Base-by-base conservation (phyloP, 106 monocot species). In the Agapanthus africanus region DNA sequence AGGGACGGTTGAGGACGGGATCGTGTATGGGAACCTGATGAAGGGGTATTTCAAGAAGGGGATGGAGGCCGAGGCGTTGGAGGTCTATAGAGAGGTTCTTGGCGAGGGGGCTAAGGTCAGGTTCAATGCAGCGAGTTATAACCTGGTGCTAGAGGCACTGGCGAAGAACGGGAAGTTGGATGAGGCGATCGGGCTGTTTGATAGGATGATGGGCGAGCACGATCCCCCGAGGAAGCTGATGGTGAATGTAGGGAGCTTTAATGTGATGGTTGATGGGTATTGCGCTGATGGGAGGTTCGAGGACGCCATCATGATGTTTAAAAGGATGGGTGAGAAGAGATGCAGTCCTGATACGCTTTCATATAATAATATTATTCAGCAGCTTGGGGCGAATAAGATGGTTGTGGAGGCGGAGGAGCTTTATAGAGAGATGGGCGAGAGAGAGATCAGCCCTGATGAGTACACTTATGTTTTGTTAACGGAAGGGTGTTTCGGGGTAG, bases 301-400 rank as follows among this genome's bases (percentile, higher is more conserved):
- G 18, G 91, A 95, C 40, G 94, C 90, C 0, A 77, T 95, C 30
- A 51, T 63, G 14, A 49, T 88, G 5, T 95, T 95, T 51, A 66
- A 78, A 46, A 71, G 65, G 66, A 88, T 91, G 90, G 73, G 73
- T 13, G 91, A 91, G 77, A 88, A 75, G 85, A 83, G 71, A 7
- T 85, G 85, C 49, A 67, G 21, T 14, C 90, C 94, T 0, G 91
- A 91, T 41, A 71, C 81, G 10, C 44, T 88, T 26, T 87, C 94
- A 1, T 95, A 94, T 63, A 94, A 94, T 42, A 94, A 91, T 76
- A 32, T 95, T 66, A 95, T 95, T 0, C 69, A 83, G 44, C 90
- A 81, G 26, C 79, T 95, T 16, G 79, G 85, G 54, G 37, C 27
- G 27, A 68, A 88, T 85, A 44, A 70, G 61, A 71, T 77, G 77